Base-by-base conservation (phyloP, 129 eudicot genomes). In the Centaurea solstitialis region DNA sequence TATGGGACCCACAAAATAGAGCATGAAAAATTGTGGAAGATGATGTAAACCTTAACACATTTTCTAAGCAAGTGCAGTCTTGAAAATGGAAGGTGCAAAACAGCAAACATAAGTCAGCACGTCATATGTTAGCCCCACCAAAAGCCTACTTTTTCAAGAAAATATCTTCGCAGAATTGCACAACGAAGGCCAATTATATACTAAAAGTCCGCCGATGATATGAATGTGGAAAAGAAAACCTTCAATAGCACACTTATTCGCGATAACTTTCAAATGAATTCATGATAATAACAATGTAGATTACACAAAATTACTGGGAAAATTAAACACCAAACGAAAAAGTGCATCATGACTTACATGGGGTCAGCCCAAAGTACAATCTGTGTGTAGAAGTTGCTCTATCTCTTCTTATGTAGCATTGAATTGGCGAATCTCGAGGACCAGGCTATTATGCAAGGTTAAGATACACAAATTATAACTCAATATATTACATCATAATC, bases 381-480 rank as follows among this genome's bases (percentile, higher is more conserved):
- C 93, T 91, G 68, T 86, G 92, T 20, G 86, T 88, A 15, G 93
- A 91, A 33, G 91, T 96, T 76, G 97, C 90, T 78, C 98, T 86
- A 83, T 96, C 99, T 85, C 99, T 89, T 85, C 85, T 89, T 77
- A 96, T 96, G 81, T 86, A 93, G 85, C 98, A 93, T 64, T 96
- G 99, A 39, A 96, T 91, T 20, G 95, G 95, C 79, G 86, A 45
- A 81, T 93, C 99, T 9, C 97, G 94, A 23, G 99, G 98, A 28
- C 99, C 99, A 22, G 97, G 99, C 99, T 96, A 69, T 40, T 8
- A 76, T 35, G 67, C 64, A 75, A 79, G 21, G 21, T 59, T 73
- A 43, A 64, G 59, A 57, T 73, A 74, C 40, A 24, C 23, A 65
- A 24, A 59, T 40, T 9, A 47, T 40, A 41, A 57, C 59, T 11